These are phyloP conservation scores for Coemansia guatemalensis DNA, from an alignment of 192 early-diverging fungal species.

Conservation along the genomic window DNA sequence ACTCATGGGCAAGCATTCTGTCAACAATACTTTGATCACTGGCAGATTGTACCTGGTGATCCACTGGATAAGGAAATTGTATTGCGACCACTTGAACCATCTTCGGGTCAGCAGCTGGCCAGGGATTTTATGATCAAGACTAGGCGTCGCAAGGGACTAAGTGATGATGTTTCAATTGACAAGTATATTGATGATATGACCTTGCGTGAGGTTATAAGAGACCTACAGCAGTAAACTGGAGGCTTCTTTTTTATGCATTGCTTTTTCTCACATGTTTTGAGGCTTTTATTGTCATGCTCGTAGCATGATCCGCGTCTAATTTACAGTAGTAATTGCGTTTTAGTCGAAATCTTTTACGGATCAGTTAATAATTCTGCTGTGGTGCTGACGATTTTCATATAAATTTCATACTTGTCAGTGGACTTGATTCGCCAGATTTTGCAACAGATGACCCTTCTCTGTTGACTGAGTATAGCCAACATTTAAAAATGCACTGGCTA, in stretches of 20 bases:
- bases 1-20: constrained; percentile 98
- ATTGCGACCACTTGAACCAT: constrained; percentile 81
- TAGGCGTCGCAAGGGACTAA: constrained; percentile 85
- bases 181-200: constrained; percentile 75
- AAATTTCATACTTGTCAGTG: not conserved
- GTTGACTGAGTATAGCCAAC: not conserved
- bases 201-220: constrained; percentile 30
- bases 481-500: not conserved
- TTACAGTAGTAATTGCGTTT: too few species aligned
- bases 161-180: constrained; percentile 78
- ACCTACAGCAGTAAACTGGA: not conserved
- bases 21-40: constrained; percentile 98
- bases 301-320: too few species aligned
- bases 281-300: too few species aligned
- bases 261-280: not conserved
- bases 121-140: constrained; percentile 99
- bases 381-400: not conserved
- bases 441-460: not conserved
- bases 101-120: constrained; percentile 71
- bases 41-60: constrained; percentile 97
- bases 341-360: not conserved
- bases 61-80: constrained; percentile 88
- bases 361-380: not conserved
- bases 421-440: not conserved
- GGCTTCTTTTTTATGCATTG: not conserved